Percentiles rank a stretch among this genome's conserved stretches.
These are phyloP conservation scores for Tympanopsis confertula DNA, from an alignment of 2,329 filamentous ascomycete species.

Conservation along the genomic window DNA sequence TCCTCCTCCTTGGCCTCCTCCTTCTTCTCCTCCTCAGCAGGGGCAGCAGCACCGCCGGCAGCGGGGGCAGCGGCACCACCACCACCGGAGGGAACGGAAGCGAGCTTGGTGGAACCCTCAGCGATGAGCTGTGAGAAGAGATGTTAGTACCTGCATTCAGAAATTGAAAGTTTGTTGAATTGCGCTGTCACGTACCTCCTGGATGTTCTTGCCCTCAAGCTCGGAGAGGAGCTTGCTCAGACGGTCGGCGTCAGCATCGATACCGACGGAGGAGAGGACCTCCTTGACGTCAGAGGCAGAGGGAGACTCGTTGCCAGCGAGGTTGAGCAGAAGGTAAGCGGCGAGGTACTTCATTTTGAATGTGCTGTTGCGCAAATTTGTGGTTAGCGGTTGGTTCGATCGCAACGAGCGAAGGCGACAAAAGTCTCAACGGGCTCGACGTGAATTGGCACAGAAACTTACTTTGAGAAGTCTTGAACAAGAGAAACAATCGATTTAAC, in stretches of 20 bases:
- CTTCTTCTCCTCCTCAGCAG: conserved; percentile 48
- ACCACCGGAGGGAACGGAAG: conserved; percentile 91
- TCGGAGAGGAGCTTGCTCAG: conserved; percentile 78
- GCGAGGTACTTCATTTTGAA: conserved; percentile 98
- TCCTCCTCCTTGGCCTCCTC: conserved; percentile 71
- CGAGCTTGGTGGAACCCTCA: conserved; percentile 84
- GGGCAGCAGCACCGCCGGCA: conserved; percentile 56
- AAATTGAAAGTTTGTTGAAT: neutral
- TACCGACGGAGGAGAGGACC: conserved; percentile 86
- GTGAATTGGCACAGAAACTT: too few relatives aligned
- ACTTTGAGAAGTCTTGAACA: conserved; percentile 43
- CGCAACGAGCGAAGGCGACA: conserved; percentile 4
- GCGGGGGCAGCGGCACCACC: conserved; percentile 59
- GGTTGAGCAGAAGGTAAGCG: conserved; percentile 92
- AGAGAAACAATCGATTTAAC: conserved; percentile 99
- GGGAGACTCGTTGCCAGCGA: conserved; percentile 84
- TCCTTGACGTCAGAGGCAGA: conserved; percentile 75
- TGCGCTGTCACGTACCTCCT: conserved; percentile 55
- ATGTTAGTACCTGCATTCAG: neutral
- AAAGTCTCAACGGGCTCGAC: neutral
- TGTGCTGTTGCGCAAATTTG: conserved; percentile 2
- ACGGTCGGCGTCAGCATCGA: conserved; percentile 83
- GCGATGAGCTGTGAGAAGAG: conserved; percentile 62
- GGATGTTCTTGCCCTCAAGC: conserved; percentile 84
- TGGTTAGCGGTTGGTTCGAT: conserved; percentile 2